Evolutionary conservation across 179 eudicot genomes (phyloP).

Genomic region (Silene noctiflora): DNA sequence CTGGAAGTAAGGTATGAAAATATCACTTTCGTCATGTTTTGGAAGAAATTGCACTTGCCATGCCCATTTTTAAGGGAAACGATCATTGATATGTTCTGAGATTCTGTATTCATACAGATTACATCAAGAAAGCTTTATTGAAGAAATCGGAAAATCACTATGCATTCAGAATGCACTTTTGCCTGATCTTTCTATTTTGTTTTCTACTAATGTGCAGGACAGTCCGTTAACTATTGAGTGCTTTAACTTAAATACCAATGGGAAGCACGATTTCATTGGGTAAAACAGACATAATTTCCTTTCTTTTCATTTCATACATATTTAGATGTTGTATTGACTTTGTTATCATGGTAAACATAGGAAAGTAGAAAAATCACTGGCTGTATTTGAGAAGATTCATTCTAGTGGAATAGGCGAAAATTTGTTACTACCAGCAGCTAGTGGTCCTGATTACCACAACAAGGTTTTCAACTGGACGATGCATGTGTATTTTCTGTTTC

Average conservation of each 20-base stretch:
- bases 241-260: constrained; percentile 82
- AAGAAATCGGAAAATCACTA: background rate
- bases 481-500: constrained; percentile 17
- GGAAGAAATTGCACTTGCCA: background rate
- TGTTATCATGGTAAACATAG: constrained; percentile 35
- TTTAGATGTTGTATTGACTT: constrained; percentile 20
- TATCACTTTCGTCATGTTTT: background rate
- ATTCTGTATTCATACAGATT: constrained; percentile 10
- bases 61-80: background rate
- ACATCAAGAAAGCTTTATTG: constrained; percentile 1
- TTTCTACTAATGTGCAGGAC: constrained; percentile 61
- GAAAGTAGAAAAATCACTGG: constrained; percentile 68
- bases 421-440: constrained; percentile 47
- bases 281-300: constrained; percentile 31
- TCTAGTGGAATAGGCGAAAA: constrained; percentile 57
- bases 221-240: constrained; percentile 80
- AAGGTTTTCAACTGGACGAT: constrained; percentile 47
- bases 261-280: constrained; percentile 93
- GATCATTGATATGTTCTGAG: background rate
- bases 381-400: constrained; percentile 68
- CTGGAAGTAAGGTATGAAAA: constrained; percentile 74
- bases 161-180: constrained; percentile 7
- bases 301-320: constrained; percentile 17
- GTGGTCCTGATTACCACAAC: constrained; percentile 57
- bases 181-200: constrained; percentile 16